Base-by-base conservation (phyloP, 306 rosid species). In the Ziziphus jujuba region DNA sequence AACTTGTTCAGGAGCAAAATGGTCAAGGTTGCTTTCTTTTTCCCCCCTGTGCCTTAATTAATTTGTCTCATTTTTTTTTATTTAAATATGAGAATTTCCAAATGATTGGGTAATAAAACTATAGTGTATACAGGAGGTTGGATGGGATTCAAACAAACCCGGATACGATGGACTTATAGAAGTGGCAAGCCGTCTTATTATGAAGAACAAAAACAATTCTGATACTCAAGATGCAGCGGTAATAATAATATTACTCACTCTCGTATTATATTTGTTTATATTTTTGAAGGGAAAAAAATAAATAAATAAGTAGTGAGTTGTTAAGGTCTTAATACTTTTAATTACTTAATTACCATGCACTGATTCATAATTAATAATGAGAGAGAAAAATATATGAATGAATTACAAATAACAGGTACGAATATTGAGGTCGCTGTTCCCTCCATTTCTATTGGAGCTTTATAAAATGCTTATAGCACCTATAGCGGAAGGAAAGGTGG, bases 141-240 rank as follows among this genome's bases (percentile, higher is more conserved):
- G 97, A 56, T 92, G 96, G 97, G 96, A 87, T 75, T 92, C 98
- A 0, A 67, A 80, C 51, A 86, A 84, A 72, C 56, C 81, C 22
- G 98, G 98, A 67, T 92, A 90, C 50, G 91, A 81, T 65, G 98
- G 98, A 81, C 84, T 92, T 9, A 83, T 90, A 55, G 96, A 92
- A 63, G 96, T 90, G 44, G 97, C 81, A 5, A 90, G 88, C 56
- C 87, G 81, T 72, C 74, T 90, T 19, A 81, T 91, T 87, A 79
- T 72, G 78, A 87, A 78, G 51, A 89, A 84, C 67, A 87, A 67
- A 31, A 58, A 85, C 40, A 90, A 86, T 75, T 80, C 88, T 9
- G 79, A 83, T 65, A 83, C 93, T 51, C 74, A 83, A 63, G 87
- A 90, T 65, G 91, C 98, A 20, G 75, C 96, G 80, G 98, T 92